A percentile compares a stretch with the other conserved stretches of the same genome.
Evolutionary conservation across 257 asterid species (phyloP).

Genomic region (Salvia miltiorrhiza): DNA sequence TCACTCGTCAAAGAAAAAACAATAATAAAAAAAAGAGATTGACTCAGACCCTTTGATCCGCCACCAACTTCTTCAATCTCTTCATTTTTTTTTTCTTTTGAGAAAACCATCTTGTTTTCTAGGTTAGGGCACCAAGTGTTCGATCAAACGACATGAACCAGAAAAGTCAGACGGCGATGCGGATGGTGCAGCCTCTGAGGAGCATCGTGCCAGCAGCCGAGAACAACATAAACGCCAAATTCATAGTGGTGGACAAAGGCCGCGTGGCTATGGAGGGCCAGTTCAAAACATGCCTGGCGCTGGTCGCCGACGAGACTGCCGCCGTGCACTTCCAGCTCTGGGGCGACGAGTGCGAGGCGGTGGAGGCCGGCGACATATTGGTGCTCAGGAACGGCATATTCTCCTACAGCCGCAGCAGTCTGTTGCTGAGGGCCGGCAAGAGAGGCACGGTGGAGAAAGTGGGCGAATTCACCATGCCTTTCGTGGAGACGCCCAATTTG

Average conservation of each 20-base stretch:
- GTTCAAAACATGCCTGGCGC: neutral
- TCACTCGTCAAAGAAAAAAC: no score
- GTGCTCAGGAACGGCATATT: slow-evolving; percentile 55
- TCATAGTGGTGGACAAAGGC: slow-evolving; percentile 69
- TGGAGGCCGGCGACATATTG: slow-evolving; percentile 59
- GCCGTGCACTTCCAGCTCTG: slow-evolving; percentile 75
- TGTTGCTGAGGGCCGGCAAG: slow-evolving; percentile 67
- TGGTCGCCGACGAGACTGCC: slow-evolving; percentile 84
- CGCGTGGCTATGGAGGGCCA: slow-evolving; percentile 32
- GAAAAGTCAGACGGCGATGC: neutral
- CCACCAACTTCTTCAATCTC: no score
- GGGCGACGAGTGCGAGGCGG: slow-evolving; percentile 72
- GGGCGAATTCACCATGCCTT: slow-evolving; percentile 61
- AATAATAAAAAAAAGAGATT: no score
- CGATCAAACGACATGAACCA: slow-evolving; percentile 1
- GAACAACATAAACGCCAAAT: slow-evolving; percentile 16
- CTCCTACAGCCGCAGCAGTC: slow-evolving; percentile 45
- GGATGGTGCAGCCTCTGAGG: slow-evolving; percentile 34
- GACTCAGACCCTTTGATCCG: neutral
- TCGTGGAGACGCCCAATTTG: slow-evolving; percentile 73
- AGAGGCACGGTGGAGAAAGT: slow-evolving; percentile 54
- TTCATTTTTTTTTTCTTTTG: no score
- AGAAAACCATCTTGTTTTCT: no score
- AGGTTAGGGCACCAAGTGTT: slow-evolving; percentile 5
- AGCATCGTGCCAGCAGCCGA: slow-evolving; percentile 28